Base-by-base conservation (phyloP, 345 rosid species). In the Pistacia vera region DNA sequence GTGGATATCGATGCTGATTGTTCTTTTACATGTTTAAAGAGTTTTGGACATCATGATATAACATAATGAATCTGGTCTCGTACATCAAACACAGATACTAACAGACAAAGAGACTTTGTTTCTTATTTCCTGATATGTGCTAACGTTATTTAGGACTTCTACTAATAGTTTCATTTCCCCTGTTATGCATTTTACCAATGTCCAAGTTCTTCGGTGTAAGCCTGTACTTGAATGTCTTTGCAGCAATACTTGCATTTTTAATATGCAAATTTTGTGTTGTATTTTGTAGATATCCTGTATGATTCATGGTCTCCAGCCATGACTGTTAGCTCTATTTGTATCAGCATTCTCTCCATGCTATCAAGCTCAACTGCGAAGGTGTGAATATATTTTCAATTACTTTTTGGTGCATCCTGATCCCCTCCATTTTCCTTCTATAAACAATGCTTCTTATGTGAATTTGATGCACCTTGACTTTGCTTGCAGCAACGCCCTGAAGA, bases 221-320 rank as follows among this genome's bases (percentile, higher is more conserved):
- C 28, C 22, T 59, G 66, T 49, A 62, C 48, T 79, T 55, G 33
- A 20, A 71, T 80, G 69, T 36, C 22, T 70, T 71, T 74, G 51
- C 51, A 22, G 75, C 56, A 38, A 25, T 41, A 68, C 72, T 76
- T 28, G 70, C 61, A 17, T n/a, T 52, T 72, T 52, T 72, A 52
- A 62, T 68, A 60, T 55, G 10, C 77, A 67, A 76, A 51, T 68
- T 5, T 63, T 63, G 16, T 67, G 4, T 30, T 49, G 14, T 57
- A n/a, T 66, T 74, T 30, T 83, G 85, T 83, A 94, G 99, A 95
- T 87, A 93, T 95, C 81, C 83, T 96, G 73, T 93, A 96, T 61
- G 99, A 96, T 85, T 96, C 99, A 38, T 96, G 99, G 99, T 96
- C 98, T 5, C 98, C 98, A 2, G 99, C 98, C 67, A 96, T 96